Evolutionary conservation across 768 basidiomycete genomes (phyloP).

Genomic region (Xerocomus spinulosus): DNA sequence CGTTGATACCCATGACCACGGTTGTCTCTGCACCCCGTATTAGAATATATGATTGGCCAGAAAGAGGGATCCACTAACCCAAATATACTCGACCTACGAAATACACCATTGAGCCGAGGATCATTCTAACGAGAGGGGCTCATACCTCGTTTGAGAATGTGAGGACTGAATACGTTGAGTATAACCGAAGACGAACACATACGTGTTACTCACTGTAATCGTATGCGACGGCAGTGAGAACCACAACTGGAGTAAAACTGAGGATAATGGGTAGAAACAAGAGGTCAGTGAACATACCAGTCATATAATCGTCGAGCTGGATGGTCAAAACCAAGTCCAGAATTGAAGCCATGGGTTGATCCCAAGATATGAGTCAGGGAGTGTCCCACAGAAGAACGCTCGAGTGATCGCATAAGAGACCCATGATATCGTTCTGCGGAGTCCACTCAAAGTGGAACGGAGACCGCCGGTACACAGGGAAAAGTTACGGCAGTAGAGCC

Average conservation of each 20-base stretch:
- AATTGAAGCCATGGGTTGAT: not conserved
- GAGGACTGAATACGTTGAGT: not conserved
- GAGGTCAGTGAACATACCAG: not conserved
- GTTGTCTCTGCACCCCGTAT: not conserved
- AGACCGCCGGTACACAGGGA: not conserved
- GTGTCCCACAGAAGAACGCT: not conserved
- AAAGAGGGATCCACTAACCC: not conserved
- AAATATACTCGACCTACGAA: not conserved
- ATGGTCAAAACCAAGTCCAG: not conserved
- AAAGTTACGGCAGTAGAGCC: not conserved
- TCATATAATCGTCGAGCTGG: not conserved
- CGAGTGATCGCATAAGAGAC: not conserved
- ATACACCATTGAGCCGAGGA: not conserved
- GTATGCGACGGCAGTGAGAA: not conserved
- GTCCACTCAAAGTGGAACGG: not conserved
- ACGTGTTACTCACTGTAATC: not conserved
- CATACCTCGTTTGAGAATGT: conserved; percentile 1
- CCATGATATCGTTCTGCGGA: not conserved
- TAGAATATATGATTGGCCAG: not conserved
- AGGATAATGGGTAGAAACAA: no score
- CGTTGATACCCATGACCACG: not conserved
- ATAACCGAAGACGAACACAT: not conserved
- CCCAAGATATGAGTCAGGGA: no score
- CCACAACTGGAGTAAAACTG: not conserved
- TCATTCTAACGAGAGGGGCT: not conserved